These are phyloP conservation scores for Rhamnella rubrinervis DNA, from an alignment of 331 rosid genomes.

Conservation along the genomic window DNA sequence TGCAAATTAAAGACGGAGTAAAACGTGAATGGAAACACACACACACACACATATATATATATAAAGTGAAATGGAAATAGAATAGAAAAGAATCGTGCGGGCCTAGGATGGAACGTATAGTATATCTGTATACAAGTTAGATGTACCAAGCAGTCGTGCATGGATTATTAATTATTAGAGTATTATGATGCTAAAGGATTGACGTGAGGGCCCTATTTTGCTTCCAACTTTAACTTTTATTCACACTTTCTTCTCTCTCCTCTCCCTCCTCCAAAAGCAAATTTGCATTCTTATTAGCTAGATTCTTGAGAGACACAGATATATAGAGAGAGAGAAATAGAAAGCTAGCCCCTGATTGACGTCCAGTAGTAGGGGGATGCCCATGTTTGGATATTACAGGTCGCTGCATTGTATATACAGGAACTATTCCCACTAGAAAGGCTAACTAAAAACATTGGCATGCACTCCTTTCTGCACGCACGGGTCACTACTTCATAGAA, in stretches of 20 bases:
- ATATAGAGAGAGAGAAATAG: slow-evolving; percentile 1
- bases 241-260: slow-evolving; percentile 1
- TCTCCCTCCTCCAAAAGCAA: slow-evolving; percentile 31
- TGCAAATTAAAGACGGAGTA: not conserved
- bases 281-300: slow-evolving; percentile 17
- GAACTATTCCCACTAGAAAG: no score
- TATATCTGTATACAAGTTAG: slow-evolving; percentile 5
- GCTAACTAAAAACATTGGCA: no score
- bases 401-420: no score
- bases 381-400: no score
- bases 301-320: not conserved
- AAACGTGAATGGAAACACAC: not conserved
- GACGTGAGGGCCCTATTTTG: slow-evolving; percentile 40
- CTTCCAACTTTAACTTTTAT: slow-evolving; percentile 31
- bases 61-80: slow-evolving; percentile 10
- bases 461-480: not conserved
- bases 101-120: not conserved
- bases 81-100: not conserved
- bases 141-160: slow-evolving; percentile 33
- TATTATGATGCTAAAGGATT: slow-evolving; percentile 16
- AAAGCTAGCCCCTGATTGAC: not conserved
- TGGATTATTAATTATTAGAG: slow-evolving; percentile 16
- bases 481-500: not conserved
- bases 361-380: no score
- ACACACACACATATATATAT: slow-evolving; percentile 8